Conservation (phyloP, 208 protist genomes). For the Leishmania mexicana region DNA sequence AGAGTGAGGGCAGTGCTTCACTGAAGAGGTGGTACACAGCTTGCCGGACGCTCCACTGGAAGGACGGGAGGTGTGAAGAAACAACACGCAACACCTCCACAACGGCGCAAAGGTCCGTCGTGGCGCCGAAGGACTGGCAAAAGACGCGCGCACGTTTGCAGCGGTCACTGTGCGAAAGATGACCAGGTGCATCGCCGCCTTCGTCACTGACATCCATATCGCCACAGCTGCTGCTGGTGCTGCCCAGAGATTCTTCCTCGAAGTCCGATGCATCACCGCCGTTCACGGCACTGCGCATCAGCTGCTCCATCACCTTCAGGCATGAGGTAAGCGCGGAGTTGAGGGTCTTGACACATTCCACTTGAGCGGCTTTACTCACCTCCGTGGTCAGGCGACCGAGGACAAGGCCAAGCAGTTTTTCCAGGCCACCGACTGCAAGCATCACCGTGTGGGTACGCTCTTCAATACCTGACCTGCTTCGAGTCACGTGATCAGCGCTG, state of each 20-base stretch:
- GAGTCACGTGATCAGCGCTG: neutral
- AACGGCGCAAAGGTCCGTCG: constrained; percentile 1
- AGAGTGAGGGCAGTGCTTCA: constrained; percentile 21
- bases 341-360: constrained; percentile 38
- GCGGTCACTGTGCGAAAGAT: neutral
- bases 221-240: constrained; percentile 6
- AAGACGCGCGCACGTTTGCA: constrained; percentile 1
- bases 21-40: constrained; percentile 30
- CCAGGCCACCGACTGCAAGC: constrained; percentile 14
- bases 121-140: constrained; percentile 12
- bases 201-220: neutral
- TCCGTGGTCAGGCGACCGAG: constrained; percentile 22
- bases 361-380: constrained; percentile 38
- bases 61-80: neutral
- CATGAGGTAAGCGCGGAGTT: constrained; percentile 12
- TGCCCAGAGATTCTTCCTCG: constrained; percentile 14
- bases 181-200: neutral
- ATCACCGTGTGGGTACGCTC: constrained; percentile 12
- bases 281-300: neutral
- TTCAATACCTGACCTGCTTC: neutral
- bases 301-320: constrained; percentile 1
- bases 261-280: neutral
- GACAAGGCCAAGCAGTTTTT: constrained; percentile 22
- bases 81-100: constrained; percentile 11
- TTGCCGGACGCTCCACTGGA: constrained; percentile 33